Conservation (phyloP, 148 eudicot genomes). For the Pouteria glomerata region DNA sequence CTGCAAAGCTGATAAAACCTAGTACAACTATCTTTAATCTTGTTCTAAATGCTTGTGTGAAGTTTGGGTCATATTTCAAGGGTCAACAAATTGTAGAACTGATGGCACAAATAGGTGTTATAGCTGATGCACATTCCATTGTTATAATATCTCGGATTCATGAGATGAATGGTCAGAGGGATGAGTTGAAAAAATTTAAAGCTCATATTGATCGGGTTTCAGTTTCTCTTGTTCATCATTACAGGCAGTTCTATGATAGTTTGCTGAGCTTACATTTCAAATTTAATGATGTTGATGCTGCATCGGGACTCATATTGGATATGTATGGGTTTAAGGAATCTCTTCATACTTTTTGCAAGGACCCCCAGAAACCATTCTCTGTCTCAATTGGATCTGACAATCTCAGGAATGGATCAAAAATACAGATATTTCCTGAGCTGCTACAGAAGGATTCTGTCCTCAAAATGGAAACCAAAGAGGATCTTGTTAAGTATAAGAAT, state of each 20-base stretch:
- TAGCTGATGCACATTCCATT: constrained; percentile 68
- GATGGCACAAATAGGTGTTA: constrained; percentile 58
- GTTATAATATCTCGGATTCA: constrained; percentile 49
- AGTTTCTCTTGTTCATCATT: constrained; percentile 35
- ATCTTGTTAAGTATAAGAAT: constrained; percentile 35
- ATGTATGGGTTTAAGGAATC: constrained; percentile 32
- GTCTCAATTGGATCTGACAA: constrained; percentile 65
- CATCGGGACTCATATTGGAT: constrained; percentile 50
- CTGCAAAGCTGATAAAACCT: constrained; percentile 34
- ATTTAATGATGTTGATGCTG: constrained; percentile 69
- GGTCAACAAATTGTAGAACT: constrained; percentile 64
- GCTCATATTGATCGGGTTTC: constrained; percentile 50
- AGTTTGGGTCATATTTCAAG: constrained; percentile 47
- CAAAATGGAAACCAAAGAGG: constrained; percentile 37
- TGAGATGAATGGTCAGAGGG: constrained; percentile 70
- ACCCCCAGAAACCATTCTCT: constrained; percentile 31
- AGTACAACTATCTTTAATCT: constrained; percentile 64
- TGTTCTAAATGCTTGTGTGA: constrained; percentile 74
- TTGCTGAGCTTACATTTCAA: constrained; percentile 66
- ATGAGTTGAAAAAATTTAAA: constrained; percentile 71
- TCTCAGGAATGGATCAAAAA: constrained; percentile 50
- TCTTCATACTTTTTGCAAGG: constrained; percentile 19
- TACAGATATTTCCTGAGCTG: constrained; percentile 54
- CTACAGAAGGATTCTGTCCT: constrained; percentile 47
- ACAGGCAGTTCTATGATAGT: constrained; percentile 59